Base-by-base conservation (phyloP, 164 flowering plant species). In the Umbellularia californica region DNA sequence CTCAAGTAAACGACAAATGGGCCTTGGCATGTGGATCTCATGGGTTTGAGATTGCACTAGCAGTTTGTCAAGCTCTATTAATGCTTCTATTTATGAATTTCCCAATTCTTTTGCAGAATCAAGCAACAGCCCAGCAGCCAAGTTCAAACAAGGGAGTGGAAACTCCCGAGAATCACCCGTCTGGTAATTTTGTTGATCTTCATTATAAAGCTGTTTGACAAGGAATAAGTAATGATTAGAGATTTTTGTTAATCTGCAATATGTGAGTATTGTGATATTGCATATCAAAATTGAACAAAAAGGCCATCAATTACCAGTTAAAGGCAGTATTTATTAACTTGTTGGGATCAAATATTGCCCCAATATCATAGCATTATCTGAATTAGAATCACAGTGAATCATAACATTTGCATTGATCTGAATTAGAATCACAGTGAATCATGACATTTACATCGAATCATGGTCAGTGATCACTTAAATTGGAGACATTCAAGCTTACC, bases 111-210 rank as follows among this genome's bases (percentile, higher is more conserved):
- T 19, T 55, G 60, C 75, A 82, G 84, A 72, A n/a, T 66, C 78
- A 75, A 64, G 62, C 78, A n/a, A 60, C 25, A 50, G 65, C 71
- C 62, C 81, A 68, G 77, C 80, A 60, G 25, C 22, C 90, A 71
- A 85, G 84, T 77, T 78, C 90, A 72, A 83, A 83, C 78, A 83
- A 72, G 70, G 91, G 82, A 67, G 76, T 74, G 52, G 85, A 83
- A 22, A 77, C 75, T 79, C 85, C 68, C 35, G 84, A 76, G 28
- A 82, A 82, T 77, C 82, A 71, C 50, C 78, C 83, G 71, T 64
- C 83, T 74, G 89, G 97, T 90, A 76, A 60, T 86, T 65, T 30
- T 28, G 19, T 30, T 30, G 3, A 41, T 41, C 28, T 64, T 64
- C 28, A 24, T 13, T n/a, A 22, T n/a, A 13, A 25, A 64, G 64